Percentiles rank a stretch among this genome's conserved stretches.
Conservation (phyloP, 139 green algal species). For the Coccomyxa sp. region DNA sequence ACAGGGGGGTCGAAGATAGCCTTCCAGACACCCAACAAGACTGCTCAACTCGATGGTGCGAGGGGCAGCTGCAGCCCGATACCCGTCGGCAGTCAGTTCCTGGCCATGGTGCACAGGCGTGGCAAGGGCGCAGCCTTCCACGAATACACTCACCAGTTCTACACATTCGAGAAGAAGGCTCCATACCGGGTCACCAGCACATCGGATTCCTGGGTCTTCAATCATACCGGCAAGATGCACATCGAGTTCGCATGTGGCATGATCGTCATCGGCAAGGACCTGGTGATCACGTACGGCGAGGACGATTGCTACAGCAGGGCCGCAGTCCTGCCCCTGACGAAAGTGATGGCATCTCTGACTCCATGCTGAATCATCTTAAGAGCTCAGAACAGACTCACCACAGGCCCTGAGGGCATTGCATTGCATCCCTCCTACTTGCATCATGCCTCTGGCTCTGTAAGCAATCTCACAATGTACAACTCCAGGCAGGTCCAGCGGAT, state of each 20-base stretch:
- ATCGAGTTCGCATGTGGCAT: background rate
- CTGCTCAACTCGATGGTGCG: too few species aligned
- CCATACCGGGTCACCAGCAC: background rate
- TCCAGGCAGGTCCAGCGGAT: background rate
- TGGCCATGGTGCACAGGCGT: too few species aligned
- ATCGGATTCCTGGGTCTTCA: background rate
- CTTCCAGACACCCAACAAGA: too few species aligned
- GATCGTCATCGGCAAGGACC: background rate
- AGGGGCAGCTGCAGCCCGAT: too few species aligned
- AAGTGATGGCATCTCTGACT: constrained; percentile 1
- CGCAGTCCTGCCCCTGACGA: background rate
- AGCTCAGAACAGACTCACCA: background rate
- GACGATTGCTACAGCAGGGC: background rate
- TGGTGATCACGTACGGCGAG: background rate
- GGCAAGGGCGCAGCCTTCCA: too few species aligned
- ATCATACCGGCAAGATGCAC: background rate
- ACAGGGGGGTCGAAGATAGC: too few species aligned
- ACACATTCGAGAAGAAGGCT: too few species aligned
- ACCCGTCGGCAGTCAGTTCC: too few species aligned
- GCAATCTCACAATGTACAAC: background rate
- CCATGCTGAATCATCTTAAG: background rate
- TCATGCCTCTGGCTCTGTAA: background rate
- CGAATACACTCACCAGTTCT: too few species aligned
- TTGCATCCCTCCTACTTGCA: background rate
- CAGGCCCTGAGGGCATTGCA: background rate